Base-by-base conservation (phyloP, 495 filamentous ascomycete genomes). In the Bathelium albidoporum region DNA sequence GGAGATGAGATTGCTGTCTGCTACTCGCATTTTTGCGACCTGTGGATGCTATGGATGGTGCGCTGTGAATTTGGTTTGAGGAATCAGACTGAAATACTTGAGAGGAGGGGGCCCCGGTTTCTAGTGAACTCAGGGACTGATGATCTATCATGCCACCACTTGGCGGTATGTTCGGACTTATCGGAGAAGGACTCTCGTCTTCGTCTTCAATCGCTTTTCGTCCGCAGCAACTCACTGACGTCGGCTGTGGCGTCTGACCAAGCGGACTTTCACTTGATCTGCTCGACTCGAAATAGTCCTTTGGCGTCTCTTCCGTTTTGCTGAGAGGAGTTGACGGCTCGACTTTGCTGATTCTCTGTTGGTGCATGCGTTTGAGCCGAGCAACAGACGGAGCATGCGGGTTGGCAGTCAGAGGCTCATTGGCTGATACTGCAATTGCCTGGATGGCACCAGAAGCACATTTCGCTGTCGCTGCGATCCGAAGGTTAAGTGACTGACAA, bases 341-440 rank as follows among this genome's bases (percentile, higher is more conserved):
- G 10, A 22, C 34, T 60, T 36, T 60, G 58, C 58, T 60, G 5
- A 22, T 16, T 22, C 32, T 36, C 7, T 60, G 31, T n/a, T 34
- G 31, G n/a, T 60, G 31, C 31, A n/a, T 60, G 28, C 58, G 31
- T 31, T 60, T 60, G n/a, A 36, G 58, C 22, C 31, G 32, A 22
- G 12, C 32, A 36, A 34, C 36, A 7, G 58, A 43, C 31, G 58
- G 26, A n/a, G n/a, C 36, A n/a, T 36, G 31, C 0, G 58, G 58
- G 22, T 36, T 36, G 5, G 58, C 14, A 36, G 58, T 29, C 12
- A 55, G 49, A 26, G 49, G 49, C 4, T 55, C 49, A 55, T 55
- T 55, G 16, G 49, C 49, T 29, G 49, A 29, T 16, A 55, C 49
- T n/a, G 49, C 49, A 29, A 55, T 55, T 29, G 49, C 49, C 24